These are phyloP conservation scores for Neurospora tetraspora DNA, from an alignment of 495 filamentous ascomycete genomes.

Conservation along the genomic window DNA sequence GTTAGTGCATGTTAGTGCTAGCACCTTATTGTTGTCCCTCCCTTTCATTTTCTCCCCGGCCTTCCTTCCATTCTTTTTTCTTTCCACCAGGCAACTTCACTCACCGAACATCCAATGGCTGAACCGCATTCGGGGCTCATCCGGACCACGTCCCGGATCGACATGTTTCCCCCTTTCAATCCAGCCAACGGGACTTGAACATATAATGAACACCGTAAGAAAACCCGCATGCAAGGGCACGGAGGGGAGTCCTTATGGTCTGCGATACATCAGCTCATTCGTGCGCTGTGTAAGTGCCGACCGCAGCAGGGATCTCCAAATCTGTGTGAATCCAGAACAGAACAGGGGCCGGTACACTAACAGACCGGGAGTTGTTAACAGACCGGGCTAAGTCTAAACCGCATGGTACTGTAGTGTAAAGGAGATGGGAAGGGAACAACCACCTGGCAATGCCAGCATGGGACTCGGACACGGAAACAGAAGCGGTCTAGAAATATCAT, in stretches of 20 bases:
- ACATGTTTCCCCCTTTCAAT: background rate
- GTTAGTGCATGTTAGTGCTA: background rate
- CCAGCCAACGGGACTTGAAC: background rate
- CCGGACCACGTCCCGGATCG: background rate
- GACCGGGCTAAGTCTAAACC: background rate
- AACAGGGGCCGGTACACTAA: background rate
- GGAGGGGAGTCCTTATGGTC: background rate
- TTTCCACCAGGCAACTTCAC: background rate
- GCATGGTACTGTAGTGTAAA: background rate
- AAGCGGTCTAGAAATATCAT: background rate
- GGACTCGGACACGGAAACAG: background rate
- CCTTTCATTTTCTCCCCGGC: background rate
- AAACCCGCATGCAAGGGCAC: background rate
- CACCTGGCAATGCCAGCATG: background rate
- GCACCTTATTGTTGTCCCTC: background rate
- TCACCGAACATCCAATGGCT: background rate
- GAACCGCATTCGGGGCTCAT: background rate
- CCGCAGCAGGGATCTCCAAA: background rate
- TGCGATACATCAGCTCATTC: background rate
- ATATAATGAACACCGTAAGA: background rate
- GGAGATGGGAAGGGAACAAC: background rate
- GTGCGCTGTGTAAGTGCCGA: background rate
- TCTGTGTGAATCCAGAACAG: background rate
- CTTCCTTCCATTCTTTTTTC: background rate
- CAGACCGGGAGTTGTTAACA: background rate